phyloP scores from a whole-genome alignment of 2,329 filamentous ascomycete genomes.

The Pseudogymnoascus sp. region DNA sequence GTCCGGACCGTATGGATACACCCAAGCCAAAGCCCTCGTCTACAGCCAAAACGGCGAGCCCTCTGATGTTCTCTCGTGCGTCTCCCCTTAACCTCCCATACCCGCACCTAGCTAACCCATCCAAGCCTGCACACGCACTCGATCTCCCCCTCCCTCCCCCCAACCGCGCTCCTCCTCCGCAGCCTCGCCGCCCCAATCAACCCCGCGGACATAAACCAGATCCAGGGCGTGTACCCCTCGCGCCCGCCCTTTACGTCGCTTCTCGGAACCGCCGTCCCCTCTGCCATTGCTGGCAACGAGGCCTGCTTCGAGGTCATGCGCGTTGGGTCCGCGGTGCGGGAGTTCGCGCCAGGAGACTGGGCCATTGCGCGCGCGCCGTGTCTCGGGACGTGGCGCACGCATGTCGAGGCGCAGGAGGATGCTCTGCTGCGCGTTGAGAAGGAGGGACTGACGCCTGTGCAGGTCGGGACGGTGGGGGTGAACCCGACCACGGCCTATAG shows the following conservation, averaged over 20 bases:
- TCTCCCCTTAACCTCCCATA: not conserved
- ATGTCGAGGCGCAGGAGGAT: constrained; percentile 60
- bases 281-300: constrained; percentile 81
- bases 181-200: constrained; percentile 91
- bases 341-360: constrained; percentile 75
- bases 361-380: constrained; percentile 78
- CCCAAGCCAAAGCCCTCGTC: constrained; percentile 74
- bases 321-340: constrained; percentile 46
- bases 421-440: constrained; percentile 65
- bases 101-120: not conserved
- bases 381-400: constrained; percentile 92
- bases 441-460: constrained; percentile 62
- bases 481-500: constrained; percentile 94
- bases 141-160: constrained; percentile 66
- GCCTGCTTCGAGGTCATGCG: constrained; percentile 85
- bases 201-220: constrained; percentile 94
- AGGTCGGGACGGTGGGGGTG: constrained; percentile 81
- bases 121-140: constrained; percentile 63
- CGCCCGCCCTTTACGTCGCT: constrained; percentile 70
- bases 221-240: constrained; percentile 91
- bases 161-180: constrained; percentile 65
- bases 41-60: constrained; percentile 72
- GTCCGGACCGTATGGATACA: constrained; percentile 66
- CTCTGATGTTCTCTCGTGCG: constrained; percentile 57
- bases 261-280: constrained; percentile 69